Conservation (phyloP, 2,329 filamentous ascomycete genomes). For the Dactylellina drechsleri region DNA sequence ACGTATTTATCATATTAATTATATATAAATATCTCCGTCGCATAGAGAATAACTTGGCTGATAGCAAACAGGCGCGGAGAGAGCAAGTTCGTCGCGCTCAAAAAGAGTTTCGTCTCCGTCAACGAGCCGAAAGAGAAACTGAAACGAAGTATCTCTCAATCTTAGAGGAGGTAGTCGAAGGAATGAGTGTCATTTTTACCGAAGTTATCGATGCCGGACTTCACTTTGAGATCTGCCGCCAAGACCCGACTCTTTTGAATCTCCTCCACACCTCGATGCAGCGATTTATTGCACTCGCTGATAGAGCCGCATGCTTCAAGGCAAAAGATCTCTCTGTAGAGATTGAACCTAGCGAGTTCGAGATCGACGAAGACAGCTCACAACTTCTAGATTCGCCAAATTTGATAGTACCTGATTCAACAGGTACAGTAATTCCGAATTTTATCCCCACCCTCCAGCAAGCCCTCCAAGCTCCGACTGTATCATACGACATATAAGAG, state of each 20-base stretch:
- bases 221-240: neutral
- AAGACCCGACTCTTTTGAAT: constrained; percentile 4
- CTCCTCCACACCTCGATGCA: constrained; percentile 4
- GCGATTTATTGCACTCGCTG: constrained; percentile 7
- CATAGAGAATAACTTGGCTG: neutral
- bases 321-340: neutral
- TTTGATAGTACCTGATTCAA: neutral
- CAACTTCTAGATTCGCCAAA: neutral
- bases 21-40: neutral
- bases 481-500: neutral
- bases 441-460: neutral
- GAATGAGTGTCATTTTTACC: constrained; percentile 15
- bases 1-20: neutral
- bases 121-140: constrained; percentile 10
- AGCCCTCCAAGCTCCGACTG: neutral
- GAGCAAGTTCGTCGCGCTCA: constrained; percentile 23
- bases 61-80: constrained; percentile 12
- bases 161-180: constrained; percentile 4
- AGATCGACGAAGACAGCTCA: neutral
- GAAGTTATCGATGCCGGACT: constrained; percentile 11
- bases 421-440: neutral
- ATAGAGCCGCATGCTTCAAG: constrained; percentile 8
- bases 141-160: neutral
- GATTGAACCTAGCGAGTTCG: neutral
- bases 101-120: constrained; percentile 16